Evolutionary conservation across 495 filamentous ascomycete genomes (phyloP).

Genomic region (Mytilinidion resinicola): DNA sequence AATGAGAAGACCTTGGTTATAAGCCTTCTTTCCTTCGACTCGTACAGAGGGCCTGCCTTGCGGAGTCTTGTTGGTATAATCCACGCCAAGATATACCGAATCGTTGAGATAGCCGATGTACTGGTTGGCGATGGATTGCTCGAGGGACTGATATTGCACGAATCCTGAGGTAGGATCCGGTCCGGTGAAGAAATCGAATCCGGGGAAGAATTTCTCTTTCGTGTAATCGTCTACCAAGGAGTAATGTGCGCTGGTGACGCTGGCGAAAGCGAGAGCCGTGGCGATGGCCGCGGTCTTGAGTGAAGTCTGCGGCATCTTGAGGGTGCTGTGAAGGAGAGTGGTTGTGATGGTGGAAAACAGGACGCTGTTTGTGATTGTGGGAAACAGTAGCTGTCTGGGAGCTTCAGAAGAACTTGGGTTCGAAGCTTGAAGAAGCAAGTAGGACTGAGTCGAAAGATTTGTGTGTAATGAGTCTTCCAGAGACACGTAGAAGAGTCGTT

Average conservation of each 20-base stretch:
- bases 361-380: no score
- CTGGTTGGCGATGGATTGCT: constrained; percentile 10
- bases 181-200: constrained; percentile 44
- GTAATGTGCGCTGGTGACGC: constrained; percentile 28
- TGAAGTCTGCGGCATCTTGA: no score
- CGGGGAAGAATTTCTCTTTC: constrained; percentile 45
- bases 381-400: no score
- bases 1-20: constrained; percentile 26
- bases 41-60: constrained; percentile 27
- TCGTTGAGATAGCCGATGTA: constrained; percentile 20
- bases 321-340: no score
- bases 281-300: neutral
- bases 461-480: no score
- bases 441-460: no score
- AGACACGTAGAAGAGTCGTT: no score
- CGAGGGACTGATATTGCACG: constrained; percentile 24
- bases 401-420: no score
- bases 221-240: constrained; percentile 43
- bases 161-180: constrained; percentile 32
- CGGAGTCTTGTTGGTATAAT: constrained; percentile 26
- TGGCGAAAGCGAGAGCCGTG: neutral
- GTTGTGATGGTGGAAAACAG: no score
- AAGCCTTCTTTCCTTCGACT: constrained; percentile 24
- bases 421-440: no score
- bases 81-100: constrained; percentile 30